Evolutionary conservation across 2,329 filamentous ascomycete species (phyloP).

Genomic region (Sporothrix euskadiensis): DNA sequence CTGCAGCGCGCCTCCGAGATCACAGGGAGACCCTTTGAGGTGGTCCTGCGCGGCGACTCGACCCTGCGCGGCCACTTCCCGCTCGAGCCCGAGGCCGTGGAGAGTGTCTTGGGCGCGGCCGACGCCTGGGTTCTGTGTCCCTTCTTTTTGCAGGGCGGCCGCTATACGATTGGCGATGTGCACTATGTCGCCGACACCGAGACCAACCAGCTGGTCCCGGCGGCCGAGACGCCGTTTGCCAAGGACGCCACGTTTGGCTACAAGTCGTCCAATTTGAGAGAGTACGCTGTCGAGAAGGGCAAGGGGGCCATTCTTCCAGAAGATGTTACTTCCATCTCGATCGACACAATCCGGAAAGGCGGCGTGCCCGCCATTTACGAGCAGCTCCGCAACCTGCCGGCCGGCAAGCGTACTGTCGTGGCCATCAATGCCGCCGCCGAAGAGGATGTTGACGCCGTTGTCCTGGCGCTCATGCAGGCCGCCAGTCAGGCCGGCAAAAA

Average conservation of each 20-base stretch:
- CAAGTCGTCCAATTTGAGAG: conserved; percentile 52
- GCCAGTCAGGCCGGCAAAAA: conserved; percentile 38
- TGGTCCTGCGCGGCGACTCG: conserved; percentile 59
- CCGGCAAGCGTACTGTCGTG: conserved; percentile 42
- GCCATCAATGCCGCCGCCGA: conserved; percentile 53
- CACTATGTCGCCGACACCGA: conserved; percentile 57
- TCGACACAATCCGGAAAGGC: conserved; percentile 48
- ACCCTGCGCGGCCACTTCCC: conserved; percentile 84
- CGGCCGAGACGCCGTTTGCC: conserved; percentile 57
- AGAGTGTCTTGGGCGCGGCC: conserved; percentile 50
- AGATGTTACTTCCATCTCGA: conserved; percentile 46
- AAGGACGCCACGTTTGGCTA: conserved; percentile 60
- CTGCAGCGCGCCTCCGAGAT: conserved; percentile 47
- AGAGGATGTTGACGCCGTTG: conserved; percentile 56
- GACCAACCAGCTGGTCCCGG: conserved; percentile 47
- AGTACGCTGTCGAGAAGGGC: conserved; percentile 58
- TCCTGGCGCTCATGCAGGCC: conserved; percentile 47
- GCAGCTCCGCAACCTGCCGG: conserved; percentile 46
- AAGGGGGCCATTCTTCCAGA: conserved; percentile 32
- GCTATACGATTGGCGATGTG: conserved; percentile 58
- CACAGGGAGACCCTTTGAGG: conserved; percentile 48
- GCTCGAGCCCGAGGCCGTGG: conserved; percentile 74
- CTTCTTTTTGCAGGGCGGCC: conserved; percentile 60
- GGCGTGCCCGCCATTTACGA: conserved; percentile 45
- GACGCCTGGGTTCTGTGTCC: conserved; percentile 59